phyloP scores from a whole-genome alignment of 768 basidiomycete species.

The Tylopilus sp. region DNA sequence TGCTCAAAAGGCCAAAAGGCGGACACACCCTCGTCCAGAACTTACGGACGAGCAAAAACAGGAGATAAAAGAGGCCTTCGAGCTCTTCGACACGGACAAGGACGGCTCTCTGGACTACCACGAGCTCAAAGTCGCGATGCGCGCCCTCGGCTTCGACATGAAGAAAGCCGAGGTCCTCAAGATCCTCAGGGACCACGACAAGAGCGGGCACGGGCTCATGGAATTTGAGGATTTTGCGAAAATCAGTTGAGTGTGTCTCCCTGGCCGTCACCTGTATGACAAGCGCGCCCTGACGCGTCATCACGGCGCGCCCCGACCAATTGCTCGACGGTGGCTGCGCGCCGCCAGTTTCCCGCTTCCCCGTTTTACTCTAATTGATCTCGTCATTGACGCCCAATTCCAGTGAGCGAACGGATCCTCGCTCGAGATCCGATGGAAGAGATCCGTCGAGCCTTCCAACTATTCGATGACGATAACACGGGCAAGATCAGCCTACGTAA shows the following conservation, averaged over 20 bases:
- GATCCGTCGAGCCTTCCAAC: slow-evolving; percentile 90
- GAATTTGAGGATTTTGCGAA: slow-evolving; percentile 91
- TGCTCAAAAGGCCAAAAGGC: slow-evolving; percentile 70
- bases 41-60: slow-evolving; percentile 87
- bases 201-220: slow-evolving; percentile 79
- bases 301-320: not conserved
- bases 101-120: slow-evolving; percentile 96
- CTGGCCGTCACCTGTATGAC: not conserved
- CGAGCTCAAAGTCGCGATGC: slow-evolving; percentile 98
- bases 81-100: slow-evolving; percentile 98
- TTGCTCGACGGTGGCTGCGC: not conserved
- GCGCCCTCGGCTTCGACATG: slow-evolving; percentile 94
- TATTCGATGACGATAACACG: slow-evolving; percentile 95
- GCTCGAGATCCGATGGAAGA: slow-evolving; percentile 96
- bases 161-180: slow-evolving; percentile 99
- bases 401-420: slow-evolving; percentile 93
- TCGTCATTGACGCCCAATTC: slow-evolving; percentile 19
- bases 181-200: slow-evolving; percentile 86
- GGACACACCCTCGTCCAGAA: slow-evolving; percentile 74
- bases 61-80: slow-evolving; percentile 98
- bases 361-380: not conserved
- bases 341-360: not conserved
- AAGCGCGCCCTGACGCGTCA: slow-evolving; percentile 4
- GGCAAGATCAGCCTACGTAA: slow-evolving; percentile 93
- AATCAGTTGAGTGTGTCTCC: slow-evolving; percentile 64